phyloP scores from a whole-genome alignment of 176 grass and related monocot genomes.

The Triticum dicoccoides region DNA sequence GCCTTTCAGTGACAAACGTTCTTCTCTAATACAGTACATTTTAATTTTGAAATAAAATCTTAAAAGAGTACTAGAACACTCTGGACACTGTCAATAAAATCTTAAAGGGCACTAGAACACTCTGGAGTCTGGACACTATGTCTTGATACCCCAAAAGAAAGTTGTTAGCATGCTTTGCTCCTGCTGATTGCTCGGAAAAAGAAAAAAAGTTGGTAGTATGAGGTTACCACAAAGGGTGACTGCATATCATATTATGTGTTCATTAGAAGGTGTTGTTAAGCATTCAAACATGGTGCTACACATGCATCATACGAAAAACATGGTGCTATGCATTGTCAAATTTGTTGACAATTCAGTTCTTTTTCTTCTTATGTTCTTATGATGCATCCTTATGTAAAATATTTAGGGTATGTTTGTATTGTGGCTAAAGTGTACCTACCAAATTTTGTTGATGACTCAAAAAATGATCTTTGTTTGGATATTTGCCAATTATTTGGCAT shows the following conservation, averaged over 20 bases:
- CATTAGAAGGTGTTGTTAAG: not conserved
- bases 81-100: not conserved
- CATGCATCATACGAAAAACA: not conserved
- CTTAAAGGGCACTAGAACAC: not conserved
- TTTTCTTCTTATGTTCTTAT: not conserved
- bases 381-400: not conserved
- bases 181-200: not conserved
- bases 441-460: not conserved
- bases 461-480: not conserved
- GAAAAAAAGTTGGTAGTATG: not conserved
- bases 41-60: not conserved
- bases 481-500: not conserved
- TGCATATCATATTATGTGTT: not conserved
- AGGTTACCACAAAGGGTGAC: not conserved
- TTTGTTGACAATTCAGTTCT: not conserved
- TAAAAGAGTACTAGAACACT: not conserved
- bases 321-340: not conserved
- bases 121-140: not conserved
- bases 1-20: not conserved
- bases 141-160: not conserved
- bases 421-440: not conserved
- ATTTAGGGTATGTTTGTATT: not conserved
- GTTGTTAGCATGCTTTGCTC: not conserved
- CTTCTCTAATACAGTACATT: not conserved
- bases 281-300: constrained; percentile 6